Evolutionary conservation across 2,329 filamentous ascomycete species (phyloP).

Genomic region (Colletotrichum agaves): DNA sequence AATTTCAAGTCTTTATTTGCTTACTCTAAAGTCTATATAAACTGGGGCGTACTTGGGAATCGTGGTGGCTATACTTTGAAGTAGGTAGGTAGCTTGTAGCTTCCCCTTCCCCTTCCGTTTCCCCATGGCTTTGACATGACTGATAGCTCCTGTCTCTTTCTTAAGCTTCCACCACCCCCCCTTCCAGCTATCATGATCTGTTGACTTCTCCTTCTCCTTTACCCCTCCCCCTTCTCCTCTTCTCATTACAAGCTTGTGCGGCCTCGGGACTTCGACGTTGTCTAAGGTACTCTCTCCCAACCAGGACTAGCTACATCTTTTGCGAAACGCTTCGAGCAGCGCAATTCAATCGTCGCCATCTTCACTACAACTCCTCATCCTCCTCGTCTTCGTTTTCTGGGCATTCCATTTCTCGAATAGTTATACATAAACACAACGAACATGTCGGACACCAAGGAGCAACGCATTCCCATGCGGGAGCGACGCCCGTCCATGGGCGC

Average conservation of each 20-base stretch:
- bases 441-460: conserved; percentile 46
- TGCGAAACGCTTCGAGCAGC: neutral
- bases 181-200: neutral
- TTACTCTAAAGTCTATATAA: too few species aligned
- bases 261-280: neutral
- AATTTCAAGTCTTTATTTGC: too few species aligned
- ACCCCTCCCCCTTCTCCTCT: conserved; percentile 11
- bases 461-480: conserved; percentile 68
- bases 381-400: neutral
- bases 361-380: conserved; percentile 12
- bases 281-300: neutral
- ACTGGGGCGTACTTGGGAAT: too few species aligned
- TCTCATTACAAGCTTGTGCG: conserved; percentile 10
- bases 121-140: conserved; percentile 5
- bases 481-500: conserved; percentile 84
- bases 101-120: conserved; percentile 5
- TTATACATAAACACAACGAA: conserved; percentile 37
- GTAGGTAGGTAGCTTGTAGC: conserved; percentile 6
- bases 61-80: too few species aligned
- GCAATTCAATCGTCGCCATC: neutral
- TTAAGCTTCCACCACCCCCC: conserved; percentile 25
- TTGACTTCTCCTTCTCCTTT: conserved; percentile 10
- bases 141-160: conserved; percentile 20
- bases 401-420: neutral
- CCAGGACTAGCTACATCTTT: conserved; percentile 9